phyloP scores from a whole-genome alignment of 257 asterid genomes.

The Solanum lignicaule region DNA sequence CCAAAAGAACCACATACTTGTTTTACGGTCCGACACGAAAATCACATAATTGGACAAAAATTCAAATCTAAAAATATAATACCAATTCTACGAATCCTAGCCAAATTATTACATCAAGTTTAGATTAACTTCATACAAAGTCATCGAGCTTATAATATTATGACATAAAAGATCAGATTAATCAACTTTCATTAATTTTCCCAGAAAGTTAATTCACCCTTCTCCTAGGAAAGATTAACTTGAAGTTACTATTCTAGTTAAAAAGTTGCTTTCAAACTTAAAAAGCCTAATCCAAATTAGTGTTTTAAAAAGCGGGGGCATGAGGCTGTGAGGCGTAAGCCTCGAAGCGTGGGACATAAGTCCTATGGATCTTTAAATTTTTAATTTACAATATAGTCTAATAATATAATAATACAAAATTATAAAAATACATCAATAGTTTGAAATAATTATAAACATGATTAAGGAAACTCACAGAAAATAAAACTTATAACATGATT shows the following conservation, averaged over 20 bases:
- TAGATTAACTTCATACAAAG: neutral
- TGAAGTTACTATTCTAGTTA: neutral
- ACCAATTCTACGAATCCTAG: neutral
- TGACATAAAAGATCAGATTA: neutral
- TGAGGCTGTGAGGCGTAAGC: no score
- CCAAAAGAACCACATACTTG: neutral
- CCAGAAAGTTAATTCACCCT: neutral
- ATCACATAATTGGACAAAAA: neutral
- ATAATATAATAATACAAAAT: no score
- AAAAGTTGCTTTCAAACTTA: neutral
- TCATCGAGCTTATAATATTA: neutral
- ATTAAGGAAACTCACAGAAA: no score
- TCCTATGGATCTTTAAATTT: no score
- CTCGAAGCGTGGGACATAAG: no score
- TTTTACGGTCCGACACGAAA: neutral
- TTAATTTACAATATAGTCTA: no score
- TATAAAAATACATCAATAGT: no score
- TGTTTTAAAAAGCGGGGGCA: no score
- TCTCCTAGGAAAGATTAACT: neutral
- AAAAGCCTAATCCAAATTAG: no score
- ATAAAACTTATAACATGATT: no score
- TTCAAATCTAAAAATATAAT: neutral
- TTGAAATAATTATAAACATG: no score
- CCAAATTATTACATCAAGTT: neutral
- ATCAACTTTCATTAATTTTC: neutral